phyloP scores from a whole-genome alignment of 2,329 filamentous ascomycete genomes.

The Fusarium sp. region DNA sequence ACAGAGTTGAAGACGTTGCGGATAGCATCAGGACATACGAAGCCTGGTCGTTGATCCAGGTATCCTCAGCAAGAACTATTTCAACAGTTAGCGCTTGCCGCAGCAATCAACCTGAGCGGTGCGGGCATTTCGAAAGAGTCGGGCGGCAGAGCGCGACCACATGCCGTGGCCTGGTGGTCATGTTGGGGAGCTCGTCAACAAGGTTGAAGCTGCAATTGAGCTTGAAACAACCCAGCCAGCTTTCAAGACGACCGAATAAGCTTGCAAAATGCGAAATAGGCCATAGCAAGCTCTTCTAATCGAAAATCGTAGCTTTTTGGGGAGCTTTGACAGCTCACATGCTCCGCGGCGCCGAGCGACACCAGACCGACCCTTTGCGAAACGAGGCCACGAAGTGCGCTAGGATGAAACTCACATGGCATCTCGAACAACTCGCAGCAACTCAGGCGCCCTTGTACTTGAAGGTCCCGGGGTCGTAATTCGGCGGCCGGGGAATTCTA shows the following conservation, averaged over 20 bases:
- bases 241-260: slow-evolving; percentile 1
- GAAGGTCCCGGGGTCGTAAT: slow-evolving; percentile 31
- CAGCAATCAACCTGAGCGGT: not conserved
- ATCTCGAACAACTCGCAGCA: slow-evolving; percentile 48
- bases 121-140: slow-evolving; percentile 10
- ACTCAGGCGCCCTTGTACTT: slow-evolving; percentile 36
- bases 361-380: slow-evolving; percentile 12
- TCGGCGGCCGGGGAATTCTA: slow-evolving; percentile 24
- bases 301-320: slow-evolving; percentile 2
- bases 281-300: slow-evolving; percentile 15
- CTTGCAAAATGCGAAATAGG: slow-evolving; percentile 16
- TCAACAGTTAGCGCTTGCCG: slow-evolving; percentile 33
- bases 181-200: slow-evolving; percentile 20
- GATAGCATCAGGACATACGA: slow-evolving; percentile 44
- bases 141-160: slow-evolving; percentile 7
- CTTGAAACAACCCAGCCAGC: slow-evolving; percentile 13
- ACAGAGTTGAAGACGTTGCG: slow-evolving; percentile 6
- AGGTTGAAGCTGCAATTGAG: slow-evolving; percentile 38
- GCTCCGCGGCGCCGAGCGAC: slow-evolving; percentile 1
- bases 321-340: slow-evolving; percentile 23
- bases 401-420: slow-evolving; percentile 51
- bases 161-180: slow-evolving; percentile 7
- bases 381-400: slow-evolving; percentile 14
- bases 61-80: slow-evolving; percentile 53
- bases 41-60: slow-evolving; percentile 54